Base-by-base conservation (phyloP, 306 rosid genomes). In the Spatholobus suberectus region DNA sequence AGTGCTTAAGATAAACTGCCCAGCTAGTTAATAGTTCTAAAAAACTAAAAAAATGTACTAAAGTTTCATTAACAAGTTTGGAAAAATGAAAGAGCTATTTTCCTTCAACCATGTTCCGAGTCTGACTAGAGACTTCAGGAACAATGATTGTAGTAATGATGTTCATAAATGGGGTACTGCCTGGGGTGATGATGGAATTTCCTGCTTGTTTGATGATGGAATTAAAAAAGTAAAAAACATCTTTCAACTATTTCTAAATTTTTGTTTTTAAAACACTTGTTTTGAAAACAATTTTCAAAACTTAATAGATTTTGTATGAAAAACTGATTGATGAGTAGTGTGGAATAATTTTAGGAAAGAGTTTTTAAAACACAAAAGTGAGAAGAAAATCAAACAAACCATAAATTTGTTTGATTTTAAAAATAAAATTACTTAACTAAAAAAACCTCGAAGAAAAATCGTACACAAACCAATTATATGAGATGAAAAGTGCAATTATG, bases 151-250 rank as follows among this genome's bases (percentile, higher is more conserved):
- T 73, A 49, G 79, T 18, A 26, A 81, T 46, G 73, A 43, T 65
- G 61, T 81, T 69, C 8, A 81, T 20, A 40, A 83, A 47, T 17
- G 82, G 59, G 49, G 80, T 52, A 68, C 72, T 55, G 41, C 69
- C 83, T 0, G 86, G 73, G 32, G 81, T 81, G 51, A 75, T 59
- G 18, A 77, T 70, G 47, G 93, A 12, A 67, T 82, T 86, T 83
- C 85, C 92, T 35, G 89, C 73, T 44, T 67, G 82, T n/a, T n/a
- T n/a, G n/a, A n/a, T n/a, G n/a, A n/a, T n/a, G n/a, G n/a, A n/a
- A n/a, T n/a, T n/a, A n/a, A n/a, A n/a, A n/a, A n/a, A n/a, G n/a
- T n/a, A n/a, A n/a, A n/a, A 54, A 20, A 18, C 13, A 54, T 2
- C 55, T 15, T 8, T 5, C 55, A 34, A 15, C 26, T 0, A 18